phyloP scores from a whole-genome alignment of 192 early-diverging fungal genomes.

The Coemansia sp. region DNA sequence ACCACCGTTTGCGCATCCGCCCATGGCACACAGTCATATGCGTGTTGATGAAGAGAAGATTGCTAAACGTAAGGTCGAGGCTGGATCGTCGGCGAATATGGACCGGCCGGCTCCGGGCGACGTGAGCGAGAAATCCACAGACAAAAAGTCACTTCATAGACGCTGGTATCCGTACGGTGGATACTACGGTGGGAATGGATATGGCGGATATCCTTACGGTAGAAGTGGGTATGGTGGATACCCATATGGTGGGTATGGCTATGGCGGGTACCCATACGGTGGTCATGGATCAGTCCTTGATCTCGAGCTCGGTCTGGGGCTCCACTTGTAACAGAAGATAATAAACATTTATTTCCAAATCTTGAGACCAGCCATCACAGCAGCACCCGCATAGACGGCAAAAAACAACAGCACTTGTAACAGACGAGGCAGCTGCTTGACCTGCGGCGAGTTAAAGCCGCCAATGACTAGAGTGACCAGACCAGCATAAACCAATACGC shows the following conservation, averaged over 20 bases:
- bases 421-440: conserved; percentile 24
- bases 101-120: neutral
- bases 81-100: neutral
- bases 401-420: conserved; percentile 30
- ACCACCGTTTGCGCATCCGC: neutral
- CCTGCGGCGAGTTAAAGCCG: conserved; percentile 57
- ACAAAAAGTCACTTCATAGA: neutral
- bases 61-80: neutral
- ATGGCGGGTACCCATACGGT: conserved; percentile 6
- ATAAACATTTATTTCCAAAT: conserved; percentile 36
- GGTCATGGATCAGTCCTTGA: conserved; percentile 3
- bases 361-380: conserved; percentile 41
- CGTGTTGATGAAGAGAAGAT: neutral
- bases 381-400: conserved; percentile 42
- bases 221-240: neutral
- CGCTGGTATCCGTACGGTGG: conserved; percentile 17
- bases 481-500: conserved; percentile 73
- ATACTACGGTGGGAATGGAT: neutral
- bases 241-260: conserved; percentile 4
- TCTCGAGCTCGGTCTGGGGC: conserved; percentile 14
- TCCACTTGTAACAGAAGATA: conserved; percentile 7
- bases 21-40: neutral
- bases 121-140: neutral
- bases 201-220: neutral
- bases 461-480: conserved; percentile 66